phyloP scores from a whole-genome alignment of 306 rosid genomes.

The Ceratonia siliqua region DNA sequence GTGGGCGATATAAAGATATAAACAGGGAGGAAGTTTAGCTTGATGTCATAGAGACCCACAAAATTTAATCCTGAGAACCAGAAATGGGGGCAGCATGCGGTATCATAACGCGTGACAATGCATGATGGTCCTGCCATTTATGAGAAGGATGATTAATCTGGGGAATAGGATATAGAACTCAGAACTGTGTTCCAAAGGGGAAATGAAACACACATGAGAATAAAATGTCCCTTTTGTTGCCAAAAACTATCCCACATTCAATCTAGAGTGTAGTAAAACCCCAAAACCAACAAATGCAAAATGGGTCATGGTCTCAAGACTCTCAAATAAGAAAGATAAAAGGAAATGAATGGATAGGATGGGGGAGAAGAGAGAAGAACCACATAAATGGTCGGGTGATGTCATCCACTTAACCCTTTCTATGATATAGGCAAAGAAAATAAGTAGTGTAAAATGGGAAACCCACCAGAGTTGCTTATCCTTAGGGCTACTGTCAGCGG shows the following conservation, averaged over 20 bases:
- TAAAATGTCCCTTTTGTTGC: slow-evolving; percentile 21
- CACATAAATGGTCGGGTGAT: slow-evolving; percentile 51
- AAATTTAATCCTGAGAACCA: slow-evolving; percentile 8
- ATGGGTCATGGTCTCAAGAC: slow-evolving; percentile 34
- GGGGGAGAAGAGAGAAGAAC: slow-evolving; percentile 36
- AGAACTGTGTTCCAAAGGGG: slow-evolving; percentile 7
- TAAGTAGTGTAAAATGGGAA: slow-evolving; percentile 33
- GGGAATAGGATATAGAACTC: slow-evolving; percentile 20
- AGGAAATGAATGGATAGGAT: slow-evolving; percentile 36
- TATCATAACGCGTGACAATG: slow-evolving; percentile 52
- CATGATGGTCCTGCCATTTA: slow-evolving; percentile 43
- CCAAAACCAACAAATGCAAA: slow-evolving; percentile 32
- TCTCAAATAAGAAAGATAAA: slow-evolving; percentile 31
- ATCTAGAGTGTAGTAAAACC: slow-evolving; percentile 29
- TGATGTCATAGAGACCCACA: slow-evolving; percentile 16
- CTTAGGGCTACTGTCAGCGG: slow-evolving; percentile 40
- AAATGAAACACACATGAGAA: slow-evolving; percentile 34
- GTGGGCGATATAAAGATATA: neutral
- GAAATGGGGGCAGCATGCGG: slow-evolving; percentile 44
- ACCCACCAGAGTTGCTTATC: slow-evolving; percentile 35
- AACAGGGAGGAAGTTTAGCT: neutral
- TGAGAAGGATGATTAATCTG: slow-evolving; percentile 26
- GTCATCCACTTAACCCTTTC: slow-evolving; percentile 44
- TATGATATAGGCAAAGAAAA: slow-evolving; percentile 18
- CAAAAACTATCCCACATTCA: slow-evolving; percentile 28